Evolutionary conservation across 2,329 filamentous ascomycete species (phyloP).

Genomic region (Xylariaceae sp.): DNA sequence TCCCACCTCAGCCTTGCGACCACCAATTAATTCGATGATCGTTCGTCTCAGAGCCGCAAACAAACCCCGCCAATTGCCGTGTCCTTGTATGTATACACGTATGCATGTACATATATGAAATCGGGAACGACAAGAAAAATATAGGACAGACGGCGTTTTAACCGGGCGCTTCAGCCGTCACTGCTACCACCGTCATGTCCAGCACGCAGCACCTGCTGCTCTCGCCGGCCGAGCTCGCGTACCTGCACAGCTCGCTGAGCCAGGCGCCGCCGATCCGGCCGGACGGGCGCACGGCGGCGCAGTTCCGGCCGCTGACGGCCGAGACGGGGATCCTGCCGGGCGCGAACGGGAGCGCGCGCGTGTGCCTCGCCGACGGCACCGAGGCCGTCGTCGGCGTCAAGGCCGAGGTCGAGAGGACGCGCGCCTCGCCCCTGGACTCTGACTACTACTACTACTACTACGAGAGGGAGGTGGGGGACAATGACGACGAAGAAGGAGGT

Average conservation of each 20-base stretch:
- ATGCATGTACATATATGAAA: background rate
- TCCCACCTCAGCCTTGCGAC: background rate
- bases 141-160: background rate
- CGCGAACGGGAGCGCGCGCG: slow-evolving; percentile 88
- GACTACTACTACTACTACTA: slow-evolving; percentile 24
- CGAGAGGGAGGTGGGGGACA: slow-evolving; percentile 30
- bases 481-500: slow-evolving; percentile 29
- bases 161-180: background rate
- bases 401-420: slow-evolving; percentile 84
- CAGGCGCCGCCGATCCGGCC: slow-evolving; percentile 84
- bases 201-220: slow-evolving; percentile 72
- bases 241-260: slow-evolving; percentile 85
- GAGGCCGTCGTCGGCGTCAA: slow-evolving; percentile 97
- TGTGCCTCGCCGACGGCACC: slow-evolving; percentile 93
- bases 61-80: slow-evolving; percentile 20
- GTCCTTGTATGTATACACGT: background rate
- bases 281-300: slow-evolving; percentile 77
- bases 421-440: slow-evolving; percentile 31
- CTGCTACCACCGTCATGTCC: slow-evolving; percentile 35
- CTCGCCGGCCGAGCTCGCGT: slow-evolving; percentile 94
- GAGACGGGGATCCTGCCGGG: slow-evolving; percentile 88
- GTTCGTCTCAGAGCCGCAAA: slow-evolving; percentile 1
- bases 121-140: background rate
- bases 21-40: too few relatives aligned
- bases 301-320: slow-evolving; percentile 88